Evolutionary conservation across 306 rosid genomes (phyloP), one percentile per base, ranked within the genome.

Genomic region (Dalbergia oliveri): DNA sequence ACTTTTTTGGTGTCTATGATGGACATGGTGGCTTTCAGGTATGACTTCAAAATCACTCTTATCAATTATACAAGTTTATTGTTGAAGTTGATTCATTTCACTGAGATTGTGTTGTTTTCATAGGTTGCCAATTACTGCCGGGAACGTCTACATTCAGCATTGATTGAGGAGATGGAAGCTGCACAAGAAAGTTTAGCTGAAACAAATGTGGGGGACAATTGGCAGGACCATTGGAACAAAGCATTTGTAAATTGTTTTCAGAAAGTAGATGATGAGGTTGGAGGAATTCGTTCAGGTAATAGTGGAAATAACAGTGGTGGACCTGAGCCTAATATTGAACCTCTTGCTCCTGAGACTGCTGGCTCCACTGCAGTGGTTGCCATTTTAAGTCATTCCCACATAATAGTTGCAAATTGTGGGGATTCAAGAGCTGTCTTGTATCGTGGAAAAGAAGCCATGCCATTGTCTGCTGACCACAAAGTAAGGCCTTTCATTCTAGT

Each of bases 1-100:
- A 89, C 83, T 93, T 93, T 85, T 89, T 87, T 56, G 94, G 90
- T 39, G 94, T 91, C 79, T 93, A 89, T 65, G 98, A 93, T 88
- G 98, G 97, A 58, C 98, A 93, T 76, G 94, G 98, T 0, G 97
- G 98, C 59, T 80, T 69, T 67, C 91, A 91, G 98, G 98, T 91
- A 80, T 57, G 82, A 50, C 64, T 56, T 41, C 41, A 77, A 26
- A 72, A 58, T 58, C 19, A 15, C 61, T 64, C 21, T 66, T 66
- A 23, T 78, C 67, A 60, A 67, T 79, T 19, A 23, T 58, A 58
- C 57, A 9, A 19, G 19, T 66, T 35, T 26, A 53, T 76, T 59
- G 31, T 51, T 84, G 76, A 79, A 15, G 7, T 79, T 53, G 43
- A 59, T 73, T 81, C 49, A 14, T 78, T 79, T 43, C 11, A 35